phyloP scores from a whole-genome alignment of 345 rosid species.

The Clausena lansium region DNA sequence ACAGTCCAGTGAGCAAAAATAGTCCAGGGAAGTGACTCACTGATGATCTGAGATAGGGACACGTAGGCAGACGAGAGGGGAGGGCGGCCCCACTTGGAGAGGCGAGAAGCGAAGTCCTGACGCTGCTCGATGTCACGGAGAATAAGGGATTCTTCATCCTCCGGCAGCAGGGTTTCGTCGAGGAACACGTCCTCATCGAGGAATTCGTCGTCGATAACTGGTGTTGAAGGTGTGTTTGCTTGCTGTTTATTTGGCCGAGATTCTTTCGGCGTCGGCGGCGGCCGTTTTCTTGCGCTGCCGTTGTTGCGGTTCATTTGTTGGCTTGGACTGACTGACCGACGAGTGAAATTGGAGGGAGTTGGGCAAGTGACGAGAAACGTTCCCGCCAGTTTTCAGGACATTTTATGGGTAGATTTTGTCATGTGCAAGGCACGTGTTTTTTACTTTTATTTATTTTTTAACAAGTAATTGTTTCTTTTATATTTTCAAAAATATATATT shows the following conservation, averaged over 20 bases:
- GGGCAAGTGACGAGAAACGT: constrained; percentile 3
- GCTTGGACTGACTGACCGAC: not conserved
- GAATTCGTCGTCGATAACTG: constrained; percentile 63
- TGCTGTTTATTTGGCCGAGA: constrained; percentile 52
- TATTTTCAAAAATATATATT: no score
- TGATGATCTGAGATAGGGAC: constrained; percentile 53
- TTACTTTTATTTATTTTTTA: no score
- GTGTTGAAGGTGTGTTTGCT: constrained; percentile 27
- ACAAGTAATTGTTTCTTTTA: no score
- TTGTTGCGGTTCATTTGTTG: constrained; percentile 37
- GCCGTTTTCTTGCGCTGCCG: constrained; percentile 61
- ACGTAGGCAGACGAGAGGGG: constrained; percentile 50
- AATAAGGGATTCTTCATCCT: constrained; percentile 69
- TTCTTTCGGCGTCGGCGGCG: constrained; percentile 36
- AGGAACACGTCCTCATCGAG: constrained; percentile 80
- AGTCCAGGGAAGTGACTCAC: constrained; percentile 33
- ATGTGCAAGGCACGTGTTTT: not conserved
- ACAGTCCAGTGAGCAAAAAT: not conserved
- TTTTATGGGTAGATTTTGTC: not conserved
- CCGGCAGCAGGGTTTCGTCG: constrained; percentile 65
- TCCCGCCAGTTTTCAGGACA: constrained; percentile 39
- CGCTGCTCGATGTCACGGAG: constrained; percentile 76
- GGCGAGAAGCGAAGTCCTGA: constrained; percentile 57
- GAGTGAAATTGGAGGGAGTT: constrained; percentile 14
- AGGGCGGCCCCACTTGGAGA: constrained; percentile 79